phyloP scores from a whole-genome alignment of 495 filamentous ascomycete species.

The Stereocaulon alpinum region DNA sequence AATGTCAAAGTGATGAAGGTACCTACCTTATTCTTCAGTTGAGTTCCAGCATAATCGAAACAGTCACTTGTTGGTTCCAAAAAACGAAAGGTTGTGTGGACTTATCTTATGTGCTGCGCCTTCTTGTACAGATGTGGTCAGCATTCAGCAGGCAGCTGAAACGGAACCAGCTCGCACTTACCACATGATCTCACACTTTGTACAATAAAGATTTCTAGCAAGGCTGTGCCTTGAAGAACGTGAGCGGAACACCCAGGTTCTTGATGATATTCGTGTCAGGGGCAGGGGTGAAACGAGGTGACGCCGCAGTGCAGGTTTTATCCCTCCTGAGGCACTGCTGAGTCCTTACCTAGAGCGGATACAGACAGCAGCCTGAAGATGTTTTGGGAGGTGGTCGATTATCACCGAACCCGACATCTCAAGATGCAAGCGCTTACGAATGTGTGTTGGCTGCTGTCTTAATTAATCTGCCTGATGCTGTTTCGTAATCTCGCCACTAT shows the following conservation, averaged over 20 bases:
- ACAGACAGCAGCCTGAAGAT: background rate
- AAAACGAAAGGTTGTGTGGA: too few species aligned
- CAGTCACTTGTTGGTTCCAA: background rate
- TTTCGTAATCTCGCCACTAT: background rate
- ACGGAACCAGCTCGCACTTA: too few species aligned
- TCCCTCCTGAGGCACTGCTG: background rate
- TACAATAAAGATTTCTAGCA: background rate
- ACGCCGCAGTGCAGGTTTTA: background rate
- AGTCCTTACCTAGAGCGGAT: background rate
- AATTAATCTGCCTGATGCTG: background rate
- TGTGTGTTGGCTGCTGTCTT: background rate
- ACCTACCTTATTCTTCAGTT: too few species aligned
- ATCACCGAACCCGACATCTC: background rate
- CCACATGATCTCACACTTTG: too few species aligned
- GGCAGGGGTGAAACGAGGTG: background rate
- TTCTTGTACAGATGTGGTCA: too few species aligned
- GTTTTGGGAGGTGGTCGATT: background rate
- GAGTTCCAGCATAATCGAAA: too few species aligned
- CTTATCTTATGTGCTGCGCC: too few species aligned
- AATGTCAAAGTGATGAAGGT: background rate
- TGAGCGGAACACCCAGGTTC: background rate
- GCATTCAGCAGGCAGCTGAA: too few species aligned
- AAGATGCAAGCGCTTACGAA: background rate
- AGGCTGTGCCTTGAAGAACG: background rate
- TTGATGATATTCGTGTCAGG: background rate